Base-by-base conservation (phyloP, 495 filamentous ascomycete genomes). In the Schizothecium vesticola region DNA sequence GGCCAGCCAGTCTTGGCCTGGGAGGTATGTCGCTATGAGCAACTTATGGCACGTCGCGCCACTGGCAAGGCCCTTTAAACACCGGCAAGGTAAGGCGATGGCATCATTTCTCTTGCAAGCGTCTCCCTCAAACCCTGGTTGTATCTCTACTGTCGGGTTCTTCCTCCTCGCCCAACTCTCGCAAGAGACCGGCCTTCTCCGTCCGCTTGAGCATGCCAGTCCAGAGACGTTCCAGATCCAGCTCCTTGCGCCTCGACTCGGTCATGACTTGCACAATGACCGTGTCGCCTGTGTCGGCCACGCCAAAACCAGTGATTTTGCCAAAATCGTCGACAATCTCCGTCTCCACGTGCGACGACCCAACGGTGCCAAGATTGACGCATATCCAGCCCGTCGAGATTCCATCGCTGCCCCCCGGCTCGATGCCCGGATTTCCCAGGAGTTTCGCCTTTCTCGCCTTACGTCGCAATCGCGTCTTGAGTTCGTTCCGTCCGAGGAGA, bases 331-430 rank as follows among this genome's bases (percentile, higher is more conserved):
- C 70, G 69, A 78, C 60, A 75, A 79, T 73, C 5, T 76, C 74
- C 26, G 78, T 74, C 64, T 86, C 80, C n/a, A 74, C 69, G 8
- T 76, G 78, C 8, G 81, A 72, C 24, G 76, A 80, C 66, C 89
- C 85, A 13, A 96, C 85, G 19, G 84, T 83, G 1, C 93, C 92
- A 2, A 93, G 82, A 78, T 96, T 94, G 56, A 98, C 91, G 79
- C 96, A 99, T 10, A 99, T 91, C 95, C 95, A 99, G 1, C 93
- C 93, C 19, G 93, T 96, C 28, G 87, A 86, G 51, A 96, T 91
- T 1, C 92, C 94, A 72, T 97, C 93, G 72, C 96, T 88, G 0
- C 76, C 72, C 56, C 85, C 82, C 43, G 80, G 87, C 56, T 67
- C 61, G 29, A 74, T 72, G 51, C 79, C 72, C 19, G 78, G 83